phyloP scores from a whole-genome alignment of 768 basidiomycete genomes.

The Calocera cornea region DNA sequence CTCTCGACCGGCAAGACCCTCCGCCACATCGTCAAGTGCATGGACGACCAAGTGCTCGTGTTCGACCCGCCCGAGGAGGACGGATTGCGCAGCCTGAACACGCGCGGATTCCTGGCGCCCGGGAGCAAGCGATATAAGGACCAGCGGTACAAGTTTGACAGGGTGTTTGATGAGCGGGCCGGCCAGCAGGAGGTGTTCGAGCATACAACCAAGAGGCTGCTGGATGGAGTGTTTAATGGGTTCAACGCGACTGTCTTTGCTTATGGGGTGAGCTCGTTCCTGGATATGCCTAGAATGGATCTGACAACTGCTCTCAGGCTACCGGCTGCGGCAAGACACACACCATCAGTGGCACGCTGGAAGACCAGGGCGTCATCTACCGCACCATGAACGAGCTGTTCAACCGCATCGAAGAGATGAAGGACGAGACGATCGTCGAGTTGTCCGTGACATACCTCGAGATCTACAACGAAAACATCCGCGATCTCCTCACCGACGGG shows the following conservation, averaged over 20 bases:
- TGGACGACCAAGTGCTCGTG: constrained; percentile 88
- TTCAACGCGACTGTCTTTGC: constrained; percentile 98
- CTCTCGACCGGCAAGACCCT: constrained; percentile 26
- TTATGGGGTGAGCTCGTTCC: constrained; percentile 63
- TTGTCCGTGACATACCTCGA: constrained; percentile 93
- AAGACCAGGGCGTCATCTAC: constrained; percentile 87
- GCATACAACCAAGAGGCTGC: constrained; percentile 69
- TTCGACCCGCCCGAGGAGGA: constrained; percentile 94
- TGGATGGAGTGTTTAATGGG: constrained; percentile 77
- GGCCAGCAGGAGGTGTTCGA: constrained; percentile 80
- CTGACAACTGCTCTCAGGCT: constrained; percentile 41
- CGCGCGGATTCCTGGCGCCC: constrained; percentile 71
- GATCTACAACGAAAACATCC: constrained; percentile 98
- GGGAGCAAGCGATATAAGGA: constrained; percentile 93
- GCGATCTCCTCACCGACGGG: constrained; percentile 81
- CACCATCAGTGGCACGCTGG: constrained; percentile 86
- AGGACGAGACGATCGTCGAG: constrained; percentile 71
- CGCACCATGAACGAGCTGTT: constrained; percentile 96
- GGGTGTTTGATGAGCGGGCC: constrained; percentile 70
- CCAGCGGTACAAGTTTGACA: constrained; percentile 93
- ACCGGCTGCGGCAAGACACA: constrained; percentile 99
- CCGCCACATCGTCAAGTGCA: constrained; percentile 66
- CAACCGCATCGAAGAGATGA: constrained; percentile 75
- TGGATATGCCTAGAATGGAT: neutral
- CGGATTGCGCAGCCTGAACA: constrained; percentile 61